Conservation (phyloP, 441 rosid species). For the Flueggea neowawraea region DNA sequence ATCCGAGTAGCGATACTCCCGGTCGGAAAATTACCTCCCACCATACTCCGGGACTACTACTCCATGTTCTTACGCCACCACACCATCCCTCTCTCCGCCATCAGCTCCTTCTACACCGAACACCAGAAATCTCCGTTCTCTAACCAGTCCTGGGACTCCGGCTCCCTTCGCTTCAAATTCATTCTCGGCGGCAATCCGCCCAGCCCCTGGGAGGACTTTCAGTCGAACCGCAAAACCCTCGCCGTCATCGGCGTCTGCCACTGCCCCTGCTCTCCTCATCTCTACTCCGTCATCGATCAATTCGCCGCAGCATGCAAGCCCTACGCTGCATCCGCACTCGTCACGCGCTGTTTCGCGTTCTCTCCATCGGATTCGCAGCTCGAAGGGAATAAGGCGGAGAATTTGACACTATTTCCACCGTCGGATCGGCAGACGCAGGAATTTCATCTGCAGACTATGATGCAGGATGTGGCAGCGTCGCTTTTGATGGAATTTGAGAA, state of each 20-base stretch:
- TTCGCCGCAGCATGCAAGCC: slow-evolving; percentile 54
- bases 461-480: slow-evolving; percentile 95
- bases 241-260: slow-evolving; percentile 91
- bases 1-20: slow-evolving; percentile 91
- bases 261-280: slow-evolving; percentile 91
- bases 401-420: slow-evolving; percentile 80
- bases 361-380: slow-evolving; percentile 90
- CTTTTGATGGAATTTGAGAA: slow-evolving; percentile 95
- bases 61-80: slow-evolving; percentile 75
- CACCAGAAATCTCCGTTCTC: slow-evolving; percentile 96
- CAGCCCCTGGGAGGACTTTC: slow-evolving; percentile 99
- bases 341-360: slow-evolving; percentile 88
- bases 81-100: slow-evolving; percentile 74
- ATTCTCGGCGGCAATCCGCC: slow-evolving; percentile 91
- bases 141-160: slow-evolving; percentile 90
- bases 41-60: slow-evolving; percentile 72
- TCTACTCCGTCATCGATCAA: slow-evolving; percentile 54
- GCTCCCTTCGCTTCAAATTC: slow-evolving; percentile 85
- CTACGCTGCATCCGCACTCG: slow-evolving; percentile 64
- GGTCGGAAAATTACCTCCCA: slow-evolving; percentile 63
- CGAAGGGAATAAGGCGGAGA: slow-evolving; percentile 61
- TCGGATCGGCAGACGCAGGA: slow-evolving; percentile 81
- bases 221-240: slow-evolving; percentile 88
- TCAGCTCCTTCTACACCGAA: slow-evolving; percentile 93
- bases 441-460: slow-evolving; percentile 91